Evolutionary conservation across 495 filamentous ascomycete species (phyloP), one percentile per base, ranked within the genome.

Genomic region (Lophiostoma macrostomum): DNA sequence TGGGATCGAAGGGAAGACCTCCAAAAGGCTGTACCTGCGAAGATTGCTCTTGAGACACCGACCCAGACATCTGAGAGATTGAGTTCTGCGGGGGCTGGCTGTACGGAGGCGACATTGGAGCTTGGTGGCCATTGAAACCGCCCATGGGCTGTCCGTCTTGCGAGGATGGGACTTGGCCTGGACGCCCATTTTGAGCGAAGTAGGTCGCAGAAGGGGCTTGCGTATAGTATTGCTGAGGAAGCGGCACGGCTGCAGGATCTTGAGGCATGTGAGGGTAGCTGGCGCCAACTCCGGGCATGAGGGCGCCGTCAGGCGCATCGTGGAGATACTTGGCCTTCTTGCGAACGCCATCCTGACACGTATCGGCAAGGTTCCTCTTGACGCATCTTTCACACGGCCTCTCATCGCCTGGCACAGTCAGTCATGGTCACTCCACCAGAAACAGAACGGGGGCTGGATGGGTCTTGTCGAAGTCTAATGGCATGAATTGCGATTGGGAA

Each of bases 251-350:
- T 14, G 6, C 31, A 23, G 34, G 42, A 23, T 49, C 39, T 24
- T 55, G 42, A 18, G 20, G 65, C 43, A 65, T 68, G 50, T 73
- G 75, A 60, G 72, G 71, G 32, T 76, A 73, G 51, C 71, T 71
- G n/a, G 70, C 68, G n/a, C 70, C 67, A 23, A 79, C 71, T 19
- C 77, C 78, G 50, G 82, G 80, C 72, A 83, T 78, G 61, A 86
- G 69, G 47, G 80, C 80, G 53, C 93, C 90, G 48, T 87, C 80
- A 30, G 91, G 89, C 22, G 91, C 90, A 74, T 96, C 93, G 70
- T 96, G 91, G 39, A 98, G 85, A 73, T 98, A 98, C 69, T 98
- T 98, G 56, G 93, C 93, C 76, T 97, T 98, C 71, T 98, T 97
- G 53, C 93, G 86, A 31, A 96, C 89, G 34, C 93, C 93, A 64